phyloP scores from a whole-genome alignment of 371 early-diverging fungal genomes.

The Lichtheimia corymbifera region DNA sequence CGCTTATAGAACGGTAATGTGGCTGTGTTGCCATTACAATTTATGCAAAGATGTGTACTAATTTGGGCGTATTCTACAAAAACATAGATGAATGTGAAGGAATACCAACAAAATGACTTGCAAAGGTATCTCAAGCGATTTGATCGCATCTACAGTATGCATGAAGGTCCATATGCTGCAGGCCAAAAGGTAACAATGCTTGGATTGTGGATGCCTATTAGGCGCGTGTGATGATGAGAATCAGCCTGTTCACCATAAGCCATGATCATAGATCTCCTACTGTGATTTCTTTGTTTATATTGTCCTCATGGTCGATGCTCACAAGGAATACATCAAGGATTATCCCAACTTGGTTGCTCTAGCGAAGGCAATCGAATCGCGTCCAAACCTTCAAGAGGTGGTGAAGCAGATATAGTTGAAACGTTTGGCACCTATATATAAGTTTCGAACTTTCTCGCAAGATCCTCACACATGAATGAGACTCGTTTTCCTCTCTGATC shows the following conservation, averaged over 20 bases:
- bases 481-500: too few species aligned
- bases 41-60: too few species aligned
- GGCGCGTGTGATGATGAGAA: neutral
- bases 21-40: too few species aligned
- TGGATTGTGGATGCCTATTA: neutral
- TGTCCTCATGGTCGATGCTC: constrained; percentile 5
- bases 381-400: neutral
- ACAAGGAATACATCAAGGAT: neutral
- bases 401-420: too few species aligned
- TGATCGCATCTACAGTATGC: constrained; percentile 11
- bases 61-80: neutral
- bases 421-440: neutral
- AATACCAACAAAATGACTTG: constrained; percentile 4
- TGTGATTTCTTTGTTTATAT: constrained; percentile 28
- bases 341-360: constrained; percentile 14
- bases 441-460: too few species aligned
- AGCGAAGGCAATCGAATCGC: neutral
- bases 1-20: too few species aligned
- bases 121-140: neutral
- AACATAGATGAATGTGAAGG: neutral
- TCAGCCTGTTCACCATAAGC: too few species aligned
- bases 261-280: constrained; percentile 17
- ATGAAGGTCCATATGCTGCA: constrained; percentile 26
- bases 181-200: constrained; percentile 18
- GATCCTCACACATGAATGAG: too few species aligned